Percentiles rank a stretch among this genome's conserved stretches.
Conservation (phyloP, 257 asterid species). For the Leonotis leonurus region DNA sequence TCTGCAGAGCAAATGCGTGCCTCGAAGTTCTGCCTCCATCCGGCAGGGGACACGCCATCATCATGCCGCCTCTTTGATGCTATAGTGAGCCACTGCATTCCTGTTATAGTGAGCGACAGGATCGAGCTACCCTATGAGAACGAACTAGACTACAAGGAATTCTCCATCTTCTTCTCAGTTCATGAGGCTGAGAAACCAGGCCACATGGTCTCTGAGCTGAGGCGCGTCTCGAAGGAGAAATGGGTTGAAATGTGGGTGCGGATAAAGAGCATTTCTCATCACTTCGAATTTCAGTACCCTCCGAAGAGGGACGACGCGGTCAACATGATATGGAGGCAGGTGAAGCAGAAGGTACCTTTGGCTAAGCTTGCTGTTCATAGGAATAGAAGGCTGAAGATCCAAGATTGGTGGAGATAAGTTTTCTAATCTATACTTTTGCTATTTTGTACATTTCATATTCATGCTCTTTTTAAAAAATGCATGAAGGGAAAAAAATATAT, state of each 20-base stretch:
- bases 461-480: background rate
- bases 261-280: conserved; percentile 59
- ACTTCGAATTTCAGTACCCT: conserved; percentile 80
- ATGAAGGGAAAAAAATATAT: background rate
- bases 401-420: conserved; percentile 83
- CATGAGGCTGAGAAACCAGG: conserved; percentile 48
- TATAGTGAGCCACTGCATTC: conserved; percentile 83
- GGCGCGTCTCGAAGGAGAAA: conserved; percentile 39
- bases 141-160: conserved; percentile 72
- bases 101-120: conserved; percentile 75
- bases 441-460: conserved; percentile 24
- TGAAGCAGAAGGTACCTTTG: conserved; percentile 57
- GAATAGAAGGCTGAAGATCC: conserved; percentile 68
- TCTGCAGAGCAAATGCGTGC: conserved; percentile 68
- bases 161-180: conserved; percentile 69
- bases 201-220: conserved; percentile 51
- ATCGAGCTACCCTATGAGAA: conserved; percentile 78
- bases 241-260: conserved; percentile 76
- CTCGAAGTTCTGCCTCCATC: conserved; percentile 75
- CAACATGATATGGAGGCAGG: conserved; percentile 90
- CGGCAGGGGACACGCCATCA: conserved; percentile 92
- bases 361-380: conserved; percentile 68
- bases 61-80: conserved; percentile 92
- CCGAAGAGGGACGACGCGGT: conserved; percentile 75
- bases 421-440: background rate